Evolutionary conservation across 2,329 filamentous ascomycete species (phyloP), one percentile per base, ranked within the genome.

Genomic region (Ploettnerulaceae sp.): DNA sequence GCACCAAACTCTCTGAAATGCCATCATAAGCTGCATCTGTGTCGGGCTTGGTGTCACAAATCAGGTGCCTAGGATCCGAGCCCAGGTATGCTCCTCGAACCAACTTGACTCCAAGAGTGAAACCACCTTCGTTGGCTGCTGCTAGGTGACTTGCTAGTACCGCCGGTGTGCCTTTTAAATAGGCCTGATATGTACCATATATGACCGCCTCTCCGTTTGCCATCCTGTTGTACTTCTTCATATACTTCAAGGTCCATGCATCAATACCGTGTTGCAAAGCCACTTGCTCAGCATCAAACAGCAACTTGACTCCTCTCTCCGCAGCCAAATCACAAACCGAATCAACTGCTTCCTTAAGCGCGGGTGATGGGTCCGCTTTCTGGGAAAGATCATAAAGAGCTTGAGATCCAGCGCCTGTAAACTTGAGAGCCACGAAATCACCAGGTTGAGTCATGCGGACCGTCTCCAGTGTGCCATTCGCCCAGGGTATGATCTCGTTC

Each of bases 201-300:
- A 96, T 74, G 42, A 90, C 76, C 3, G 86, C 82, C 44, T 75
- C 72, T 24, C 76, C 76, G 1, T 66, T 59, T 0, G 67, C 69
- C 5, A 66, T 70, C 52, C 71, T 76, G 69, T 94, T 94, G 71
- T 86, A 90, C 62, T 77, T 80, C 57, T 79, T 77, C 71, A 89
- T 86, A 57, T 89, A 84, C n/a, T 75, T 69, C 39, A 93, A 67
- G 4, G 83, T 87, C 84, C 89, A 91, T 56, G 79, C 76, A 63
- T 93, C 84, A 51, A 94, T 91, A 6, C 88, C 88, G 5, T 76
- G 70, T 67, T 95, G 87, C 22, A 93, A 76, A 45, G 78, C 75
- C 47, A 83, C 81, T 65, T 95, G 88, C 67, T 96, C 90, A 1
- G 89, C 90, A 53, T 94, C 88, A 52, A 95, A 88, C 2, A 95